Conservation (phyloP, 208 protist genomes). For the Phytomonas sp. region DNA sequence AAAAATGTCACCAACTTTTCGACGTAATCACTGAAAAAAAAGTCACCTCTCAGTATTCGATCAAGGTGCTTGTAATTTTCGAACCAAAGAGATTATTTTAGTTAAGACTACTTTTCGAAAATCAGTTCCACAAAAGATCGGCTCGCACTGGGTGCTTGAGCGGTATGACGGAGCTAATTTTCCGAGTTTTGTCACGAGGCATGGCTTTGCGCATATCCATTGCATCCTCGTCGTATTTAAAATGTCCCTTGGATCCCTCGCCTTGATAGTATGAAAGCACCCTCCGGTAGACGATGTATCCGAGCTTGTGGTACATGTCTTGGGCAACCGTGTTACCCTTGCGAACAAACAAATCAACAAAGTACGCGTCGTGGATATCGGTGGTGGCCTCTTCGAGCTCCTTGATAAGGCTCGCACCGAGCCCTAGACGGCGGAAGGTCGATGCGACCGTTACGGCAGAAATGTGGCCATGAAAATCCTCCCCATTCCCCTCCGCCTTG, state of each 20-base stretch:
- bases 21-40: too few species aligned
- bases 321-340: conserved; percentile 96
- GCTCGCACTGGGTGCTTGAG: conserved; percentile 61
- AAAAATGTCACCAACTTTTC: too few species aligned
- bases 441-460: conserved; percentile 98
- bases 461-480: conserved; percentile 97
- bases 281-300: conserved; percentile 96
- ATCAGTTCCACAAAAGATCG: conserved; percentile 79
- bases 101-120: too few species aligned
- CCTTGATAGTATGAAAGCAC: conserved; percentile 85
- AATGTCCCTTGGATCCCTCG: conserved; percentile 37
- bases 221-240: conserved; percentile 79
- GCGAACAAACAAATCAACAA: conserved; percentile 99
- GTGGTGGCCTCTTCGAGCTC: conserved; percentile 88
- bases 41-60: too few species aligned
- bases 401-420: conserved; percentile 93
- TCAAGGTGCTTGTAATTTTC: too few species aligned
- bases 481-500: conserved; percentile 93
- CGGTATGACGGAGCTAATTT: conserved; percentile 66
- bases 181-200: conserved; percentile 77
- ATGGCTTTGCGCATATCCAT: conserved; percentile 98
- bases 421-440: conserved; percentile 93
- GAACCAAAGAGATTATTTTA: neutral
- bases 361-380: conserved; percentile 93
- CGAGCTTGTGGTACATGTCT: conserved; percentile 96